Conservation (phyloP, 768 basidiomycete species). For the Tulasnella sp. region DNA sequence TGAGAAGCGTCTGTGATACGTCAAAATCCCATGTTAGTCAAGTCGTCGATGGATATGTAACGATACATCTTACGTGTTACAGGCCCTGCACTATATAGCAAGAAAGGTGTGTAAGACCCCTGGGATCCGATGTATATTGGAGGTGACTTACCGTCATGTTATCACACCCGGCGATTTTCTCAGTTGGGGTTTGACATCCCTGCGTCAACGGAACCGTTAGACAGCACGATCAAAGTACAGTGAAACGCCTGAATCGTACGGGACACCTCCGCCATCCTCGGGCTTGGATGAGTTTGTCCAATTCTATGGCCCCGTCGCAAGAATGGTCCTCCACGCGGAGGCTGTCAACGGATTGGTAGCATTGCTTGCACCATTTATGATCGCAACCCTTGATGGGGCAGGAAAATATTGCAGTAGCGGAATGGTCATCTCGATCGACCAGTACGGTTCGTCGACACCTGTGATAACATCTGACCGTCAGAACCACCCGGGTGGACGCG, state of each 20-base stretch:
- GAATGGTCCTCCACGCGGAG: slow-evolving; percentile 35
- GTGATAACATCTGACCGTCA: too few species aligned
- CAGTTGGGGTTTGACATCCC: slow-evolving; percentile 3
- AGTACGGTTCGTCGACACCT: slow-evolving; percentile 37
- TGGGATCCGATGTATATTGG: too few species aligned
- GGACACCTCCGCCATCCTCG: slow-evolving; percentile 53
- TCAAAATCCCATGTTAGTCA: too few species aligned
- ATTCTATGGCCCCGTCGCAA: slow-evolving; percentile 46
- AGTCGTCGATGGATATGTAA: too few species aligned
- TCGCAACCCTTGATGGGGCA: slow-evolving; percentile 41
- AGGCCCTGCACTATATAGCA: too few species aligned
- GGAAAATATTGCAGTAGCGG: slow-evolving; percentile 30
- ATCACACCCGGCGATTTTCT: slow-evolving; percentile 1
- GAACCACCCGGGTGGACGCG: too few species aligned
- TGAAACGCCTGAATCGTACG: slow-evolving; percentile 26
- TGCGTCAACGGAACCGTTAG: neutral
- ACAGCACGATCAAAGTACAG: neutral
- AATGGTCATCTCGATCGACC: slow-evolving; percentile 40
- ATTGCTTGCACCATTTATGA: slow-evolving; percentile 49
- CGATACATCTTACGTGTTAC: too few species aligned
- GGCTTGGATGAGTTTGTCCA: slow-evolving; percentile 38
- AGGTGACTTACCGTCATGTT: slow-evolving; percentile 13
- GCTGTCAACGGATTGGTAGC: slow-evolving; percentile 34
- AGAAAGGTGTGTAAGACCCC: too few species aligned
- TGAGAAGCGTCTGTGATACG: too few species aligned